Evolutionary conservation across 2,329 filamentous ascomycete species (phyloP).

Genomic region (Diplocarpon rosae): DNA sequence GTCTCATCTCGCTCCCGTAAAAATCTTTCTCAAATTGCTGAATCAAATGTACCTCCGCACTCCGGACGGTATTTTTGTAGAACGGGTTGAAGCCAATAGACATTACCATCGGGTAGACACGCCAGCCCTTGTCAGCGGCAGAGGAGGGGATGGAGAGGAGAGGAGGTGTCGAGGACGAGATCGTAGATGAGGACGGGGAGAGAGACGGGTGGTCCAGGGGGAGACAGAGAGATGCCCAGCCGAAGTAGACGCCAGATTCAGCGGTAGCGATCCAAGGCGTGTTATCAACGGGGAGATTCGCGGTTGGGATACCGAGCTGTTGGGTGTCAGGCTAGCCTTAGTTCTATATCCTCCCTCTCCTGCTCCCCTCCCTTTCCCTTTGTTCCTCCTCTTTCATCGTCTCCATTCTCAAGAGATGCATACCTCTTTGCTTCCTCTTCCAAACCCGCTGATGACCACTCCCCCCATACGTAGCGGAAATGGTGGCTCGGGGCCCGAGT

Average conservation of each 20-base stretch:
- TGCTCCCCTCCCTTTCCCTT: too few relatives aligned
- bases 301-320: constrained; percentile 89
- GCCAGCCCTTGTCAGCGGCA: constrained; percentile 18
- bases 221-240: constrained; percentile 68
- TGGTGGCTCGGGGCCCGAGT: constrained; percentile 61
- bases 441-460: constrained; percentile 84
- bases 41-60: constrained; percentile 84
- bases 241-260: constrained; percentile 82
- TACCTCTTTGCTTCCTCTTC: constrained; percentile 85
- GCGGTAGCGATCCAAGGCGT: constrained; percentile 51
- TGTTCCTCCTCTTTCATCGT: too few relatives aligned
- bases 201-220: constrained; percentile 34
- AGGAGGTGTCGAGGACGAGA: constrained; percentile 8
- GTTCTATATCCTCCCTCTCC: too few relatives aligned
- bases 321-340: too few relatives aligned
- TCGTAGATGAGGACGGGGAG: constrained; percentile 9
- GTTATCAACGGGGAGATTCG: constrained; percentile 72
- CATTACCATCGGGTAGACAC: constrained; percentile 79
- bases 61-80: constrained; percentile 82
- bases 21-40: constrained; percentile 70
- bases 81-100: constrained; percentile 95
- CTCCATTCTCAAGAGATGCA: constrained; percentile 12
- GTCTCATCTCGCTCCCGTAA: constrained; percentile 68
- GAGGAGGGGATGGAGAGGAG: constrained; percentile 13
- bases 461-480: constrained; percentile 80